Conservation (phyloP, 805 yeast species). For the Saccharomycopsis fermentans region DNA sequence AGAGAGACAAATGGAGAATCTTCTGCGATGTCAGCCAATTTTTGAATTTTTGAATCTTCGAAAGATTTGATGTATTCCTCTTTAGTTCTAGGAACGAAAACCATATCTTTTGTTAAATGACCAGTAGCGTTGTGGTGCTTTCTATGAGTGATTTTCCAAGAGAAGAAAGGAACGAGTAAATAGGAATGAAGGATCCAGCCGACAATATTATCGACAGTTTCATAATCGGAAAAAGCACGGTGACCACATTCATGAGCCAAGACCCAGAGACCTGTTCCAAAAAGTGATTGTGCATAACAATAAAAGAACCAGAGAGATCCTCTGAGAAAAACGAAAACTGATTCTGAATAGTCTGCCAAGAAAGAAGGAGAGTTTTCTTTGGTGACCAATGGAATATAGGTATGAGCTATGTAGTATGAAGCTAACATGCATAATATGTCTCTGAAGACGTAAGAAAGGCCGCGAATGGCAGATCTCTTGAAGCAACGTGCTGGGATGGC, state of each 20-base stretch:
- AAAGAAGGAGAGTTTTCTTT: constrained; percentile 20
- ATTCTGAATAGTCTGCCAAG: constrained; percentile 3
- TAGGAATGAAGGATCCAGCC: constrained; percentile 81
- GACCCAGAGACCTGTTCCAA: constrained; percentile 31
- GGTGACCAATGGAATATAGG: constrained; percentile 34
- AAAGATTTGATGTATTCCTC: constrained; percentile 40
- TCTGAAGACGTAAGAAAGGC: constrained; percentile 42
- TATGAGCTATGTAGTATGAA: constrained; percentile 37
- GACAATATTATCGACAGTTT: constrained; percentile 61
- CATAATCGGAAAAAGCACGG: constrained; percentile 69
- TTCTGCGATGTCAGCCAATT: constrained; percentile 48
- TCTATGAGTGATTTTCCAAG: constrained; percentile 78
- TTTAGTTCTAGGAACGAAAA: constrained; percentile 65
- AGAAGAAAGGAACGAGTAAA: constrained; percentile 73
- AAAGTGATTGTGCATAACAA: constrained; percentile 46
- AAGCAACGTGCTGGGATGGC: constrained; percentile 56
- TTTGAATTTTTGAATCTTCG: constrained; percentile 24
- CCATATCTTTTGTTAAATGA: constrained; percentile 73
- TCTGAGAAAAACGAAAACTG: constrained; percentile 32
- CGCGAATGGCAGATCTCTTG: constrained; percentile 39
- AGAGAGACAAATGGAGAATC: constrained; percentile 69
- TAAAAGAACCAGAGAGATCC: constrained; percentile 50
- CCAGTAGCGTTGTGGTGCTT: constrained; percentile 91
- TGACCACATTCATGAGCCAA: constrained; percentile 80
- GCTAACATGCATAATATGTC: constrained; percentile 37